These are phyloP conservation scores for Mortierella sp. DNA, from an alignment of 371 early-diverging fungal genomes.

Conservation along the genomic window DNA sequence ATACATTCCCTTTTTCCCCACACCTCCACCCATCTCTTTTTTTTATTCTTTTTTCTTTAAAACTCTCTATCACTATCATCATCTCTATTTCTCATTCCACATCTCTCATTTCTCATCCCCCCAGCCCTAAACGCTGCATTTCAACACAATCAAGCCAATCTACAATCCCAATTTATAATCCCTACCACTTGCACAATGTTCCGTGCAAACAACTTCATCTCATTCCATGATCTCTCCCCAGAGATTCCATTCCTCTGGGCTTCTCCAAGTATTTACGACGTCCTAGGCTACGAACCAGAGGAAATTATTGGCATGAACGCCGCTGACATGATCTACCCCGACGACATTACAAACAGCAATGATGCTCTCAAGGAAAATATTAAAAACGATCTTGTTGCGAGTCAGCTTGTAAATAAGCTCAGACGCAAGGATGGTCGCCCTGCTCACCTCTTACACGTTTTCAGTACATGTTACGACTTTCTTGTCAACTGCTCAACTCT, in stretches of 20 bases:
- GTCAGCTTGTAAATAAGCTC: constrained; percentile 18
- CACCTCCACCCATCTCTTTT: no score
- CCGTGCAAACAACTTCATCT: constrained; percentile 57
- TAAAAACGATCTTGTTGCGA: constrained; percentile 59
- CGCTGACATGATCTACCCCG: constrained; percentile 59
- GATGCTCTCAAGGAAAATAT: constrained; percentile 59
- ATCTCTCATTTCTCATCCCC: no score
- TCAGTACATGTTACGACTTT: constrained; percentile 28
- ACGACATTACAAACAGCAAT: constrained; percentile 49
- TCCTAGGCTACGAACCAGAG: constrained; percentile 62
- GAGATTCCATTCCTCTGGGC: constrained; percentile 59
- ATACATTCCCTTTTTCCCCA: no score
- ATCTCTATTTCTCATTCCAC: no score
- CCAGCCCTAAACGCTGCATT: no score
- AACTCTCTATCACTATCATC: no score
- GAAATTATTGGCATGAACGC: constrained; percentile 62
- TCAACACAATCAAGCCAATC: no score
- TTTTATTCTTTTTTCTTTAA: no score
- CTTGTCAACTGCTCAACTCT: constrained; percentile 27
- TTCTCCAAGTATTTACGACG: constrained; percentile 62
- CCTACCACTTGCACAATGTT: constrained; percentile 7
- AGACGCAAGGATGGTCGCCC: constrained; percentile 21
- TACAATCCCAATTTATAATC: no score
- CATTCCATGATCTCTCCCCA: constrained; percentile 66
- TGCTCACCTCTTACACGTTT: constrained; percentile 12